Percentiles rank a stretch among this genome's conserved stretches.
These are phyloP conservation scores for Suhomyces canberraensis DNA, from an alignment of 805 yeast genomes.

Conservation along the genomic window DNA sequence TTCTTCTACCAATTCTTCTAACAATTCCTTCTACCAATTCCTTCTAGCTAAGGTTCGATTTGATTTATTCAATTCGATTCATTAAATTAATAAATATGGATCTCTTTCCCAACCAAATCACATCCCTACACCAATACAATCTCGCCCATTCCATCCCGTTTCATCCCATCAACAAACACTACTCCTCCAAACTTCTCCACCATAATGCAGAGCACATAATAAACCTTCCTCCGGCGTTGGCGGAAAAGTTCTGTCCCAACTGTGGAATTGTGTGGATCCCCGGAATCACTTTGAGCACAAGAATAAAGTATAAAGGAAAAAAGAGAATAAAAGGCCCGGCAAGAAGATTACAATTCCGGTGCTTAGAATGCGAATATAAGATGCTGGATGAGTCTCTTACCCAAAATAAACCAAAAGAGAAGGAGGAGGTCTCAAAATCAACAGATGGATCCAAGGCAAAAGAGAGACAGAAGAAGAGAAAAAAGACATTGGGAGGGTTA, in stretches of 20 bases:
- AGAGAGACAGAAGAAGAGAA: slow-evolving; percentile 35
- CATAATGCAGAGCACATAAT: slow-evolving; percentile 22
- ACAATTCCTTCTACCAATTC: too few relatives aligned
- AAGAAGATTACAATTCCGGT: slow-evolving; percentile 13
- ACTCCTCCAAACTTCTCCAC: slow-evolving; percentile 19
- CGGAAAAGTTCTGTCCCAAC: slow-evolving; percentile 24
- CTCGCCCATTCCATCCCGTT: slow-evolving; percentile 26
- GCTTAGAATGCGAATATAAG: slow-evolving; percentile 19
- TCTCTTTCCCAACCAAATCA: slow-evolving; percentile 13
- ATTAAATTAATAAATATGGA: too few relatives aligned
- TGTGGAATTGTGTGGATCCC: slow-evolving; percentile 35
- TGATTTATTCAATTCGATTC: too few relatives aligned
- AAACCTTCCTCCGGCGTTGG: slow-evolving; percentile 25
- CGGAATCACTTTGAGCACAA: slow-evolving; percentile 27
- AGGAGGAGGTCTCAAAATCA: not conserved
- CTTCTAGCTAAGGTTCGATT: too few relatives aligned
- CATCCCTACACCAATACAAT: slow-evolving; percentile 26
- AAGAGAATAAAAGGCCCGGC: slow-evolving; percentile 2
- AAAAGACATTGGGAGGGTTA: slow-evolving; percentile 40
- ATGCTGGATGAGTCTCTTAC: slow-evolving; percentile 6
- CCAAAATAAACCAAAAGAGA: slow-evolving; percentile 1
- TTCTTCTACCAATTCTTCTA: too few relatives aligned
- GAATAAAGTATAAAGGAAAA: slow-evolving; percentile 17
- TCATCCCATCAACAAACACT: slow-evolving; percentile 23
- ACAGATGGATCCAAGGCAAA: slow-evolving; percentile 2